Base-by-base conservation (phyloP, 2,329 filamentous ascomycete genomes). In the Sporothrix mexicana region DNA sequence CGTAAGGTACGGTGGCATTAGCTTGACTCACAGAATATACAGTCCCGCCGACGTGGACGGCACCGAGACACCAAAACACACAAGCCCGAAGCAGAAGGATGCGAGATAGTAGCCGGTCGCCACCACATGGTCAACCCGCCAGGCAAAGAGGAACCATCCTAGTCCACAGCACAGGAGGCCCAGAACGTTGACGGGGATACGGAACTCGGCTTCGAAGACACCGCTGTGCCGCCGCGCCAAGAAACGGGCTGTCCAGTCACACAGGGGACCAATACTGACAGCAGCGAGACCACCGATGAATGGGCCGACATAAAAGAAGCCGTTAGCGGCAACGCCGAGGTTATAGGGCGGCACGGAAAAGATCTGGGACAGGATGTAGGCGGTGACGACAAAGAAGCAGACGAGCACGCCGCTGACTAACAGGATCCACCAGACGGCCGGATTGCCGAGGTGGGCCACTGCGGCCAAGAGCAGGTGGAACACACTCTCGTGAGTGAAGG, bases 221-320 rank as follows among this genome's bases (percentile, higher is more conserved):
- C 75, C 76, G 8, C 15, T 7, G 70, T 77, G 74, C 1, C 73
- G 47, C 3, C 59, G 69, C 1, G 75, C 69, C 45, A 77, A 51
- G 17, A 20, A 13, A 2, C 74, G 69, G 4, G 76, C 75, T 5
- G 76, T 74, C 75, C 75, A 77, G 72, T 77, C 76, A 68, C 76
- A 77, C 5, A 77, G 36, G 7, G 75, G 74, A 0, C 76, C 76
- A 7, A 68, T 66, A 2, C 82, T 69, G 43, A 80, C 77, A 9
- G 82, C 82, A n/a, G 84, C 77, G 6, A 83, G 77, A n/a, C 77
- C 79, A 2, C 82, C 81, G 57, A 83, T 74, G 76, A 84, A 80
- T 2, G 82, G 80, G 0, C 83, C 82, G 20, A 84, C 79, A 70
- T 81, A 82, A 71, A 84, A 82, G 68, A 84, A 81, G 1, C 83